Evolutionary conservation across 2,329 filamentous ascomycete genomes (phyloP).

Genomic region (Erysiphe pulchra): DNA sequence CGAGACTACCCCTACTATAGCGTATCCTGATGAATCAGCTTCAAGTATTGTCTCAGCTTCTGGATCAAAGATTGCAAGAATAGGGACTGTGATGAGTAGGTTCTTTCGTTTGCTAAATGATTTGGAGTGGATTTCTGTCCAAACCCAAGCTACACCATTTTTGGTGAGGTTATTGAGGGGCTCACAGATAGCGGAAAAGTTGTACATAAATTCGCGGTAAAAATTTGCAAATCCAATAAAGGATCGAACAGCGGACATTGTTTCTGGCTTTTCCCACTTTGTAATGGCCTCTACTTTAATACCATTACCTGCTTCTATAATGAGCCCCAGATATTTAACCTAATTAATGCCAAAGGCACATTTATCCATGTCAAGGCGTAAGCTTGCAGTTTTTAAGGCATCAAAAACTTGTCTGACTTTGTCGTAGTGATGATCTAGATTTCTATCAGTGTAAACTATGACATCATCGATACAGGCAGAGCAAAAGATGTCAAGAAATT

Average conservation of each 20-base stretch:
- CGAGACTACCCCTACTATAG: background rate
- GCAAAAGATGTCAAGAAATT: background rate
- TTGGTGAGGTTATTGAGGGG: background rate
- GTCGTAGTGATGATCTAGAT: background rate
- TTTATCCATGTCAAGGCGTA: background rate
- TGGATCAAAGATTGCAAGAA: background rate
- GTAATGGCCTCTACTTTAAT: background rate
- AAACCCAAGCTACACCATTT: background rate
- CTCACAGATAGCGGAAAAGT: background rate
- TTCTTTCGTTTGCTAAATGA: background rate
- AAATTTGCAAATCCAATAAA: slow-evolving; percentile 1
- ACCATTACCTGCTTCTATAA: background rate
- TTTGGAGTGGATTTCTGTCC: background rate
- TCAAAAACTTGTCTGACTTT: background rate
- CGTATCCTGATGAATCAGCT: background rate
- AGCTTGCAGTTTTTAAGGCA: background rate
- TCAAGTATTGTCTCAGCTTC: background rate
- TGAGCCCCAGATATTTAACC: background rate
- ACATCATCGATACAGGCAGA: background rate
- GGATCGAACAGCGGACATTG: background rate
- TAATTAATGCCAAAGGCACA: background rate
- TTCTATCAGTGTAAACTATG: background rate
- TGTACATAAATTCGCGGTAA: background rate
- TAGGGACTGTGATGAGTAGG: background rate
- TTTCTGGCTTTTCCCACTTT: background rate